Evolutionary conservation across 495 filamentous ascomycete species (phyloP), one percentile per base, ranked within the genome.

Genomic region (Penicillium robsamsonii): DNA sequence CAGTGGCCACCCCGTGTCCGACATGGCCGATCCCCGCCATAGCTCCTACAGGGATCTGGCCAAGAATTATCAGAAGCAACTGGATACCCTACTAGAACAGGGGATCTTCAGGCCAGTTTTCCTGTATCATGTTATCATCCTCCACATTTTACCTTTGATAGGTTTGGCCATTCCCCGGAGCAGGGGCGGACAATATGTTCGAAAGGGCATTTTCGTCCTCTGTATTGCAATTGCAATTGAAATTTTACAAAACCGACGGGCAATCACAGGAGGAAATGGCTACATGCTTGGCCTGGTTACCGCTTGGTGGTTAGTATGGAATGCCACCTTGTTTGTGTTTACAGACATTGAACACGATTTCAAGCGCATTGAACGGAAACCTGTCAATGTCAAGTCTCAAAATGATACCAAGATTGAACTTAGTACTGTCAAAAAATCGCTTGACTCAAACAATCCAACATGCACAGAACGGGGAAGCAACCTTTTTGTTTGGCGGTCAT

Each of bases 261-360:
- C 83, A 46, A 56, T 79, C 1, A 78, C 81, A 46, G 81, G 85
- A 46, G 87, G 79, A 2, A 69, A 81, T 43, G 82, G 84, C 0
- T 92, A 90, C 61, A 83, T 81, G n/a, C 72, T 83, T 18, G 91
- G 91, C 0, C 57, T 93, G 48, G 64, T 87, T 22, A 75, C 75
- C 0, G 75, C 78, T 12, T 95, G 88, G 87, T 77, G 78, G 38
- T 77, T 84, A 20, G 67, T 94, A 11, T 91, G 87, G 87, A 74
- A 68, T 50, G 70, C 77, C 13, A 78, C 78, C 0, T 65, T 90
- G 60, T 65, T 94, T 29, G 62, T 92, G 3, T 85, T 84, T 59
- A 82, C 81, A 54, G 79, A 85, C 60, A 77, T 81, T 4, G 86
- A 93, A 66, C 75, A 67, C 52, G 84, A 87, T 22, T 87, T 87